phyloP scores from a whole-genome alignment of 2,329 filamentous ascomycete species.

The Chalara sp. region DNA sequence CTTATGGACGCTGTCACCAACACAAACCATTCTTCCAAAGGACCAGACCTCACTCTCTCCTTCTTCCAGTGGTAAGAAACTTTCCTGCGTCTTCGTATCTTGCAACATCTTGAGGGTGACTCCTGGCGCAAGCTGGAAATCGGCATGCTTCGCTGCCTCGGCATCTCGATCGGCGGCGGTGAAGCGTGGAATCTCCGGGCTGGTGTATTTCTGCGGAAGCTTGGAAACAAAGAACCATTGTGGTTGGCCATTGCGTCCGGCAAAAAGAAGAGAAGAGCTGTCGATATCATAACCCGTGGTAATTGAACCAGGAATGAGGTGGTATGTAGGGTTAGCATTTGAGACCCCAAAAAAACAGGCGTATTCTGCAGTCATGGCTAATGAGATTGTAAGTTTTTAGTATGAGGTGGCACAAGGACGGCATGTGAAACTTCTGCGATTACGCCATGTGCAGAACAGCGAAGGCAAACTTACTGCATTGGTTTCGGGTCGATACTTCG shows the following conservation, averaged over 20 bases:
- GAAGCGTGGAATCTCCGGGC: constrained; percentile 13
- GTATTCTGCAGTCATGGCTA: constrained; percentile 19
- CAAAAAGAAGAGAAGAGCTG: constrained; percentile 15
- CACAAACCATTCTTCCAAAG: constrained; percentile 16
- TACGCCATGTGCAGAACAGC: too few relatives aligned
- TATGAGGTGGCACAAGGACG: too few relatives aligned
- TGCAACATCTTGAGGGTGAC: constrained; percentile 12
- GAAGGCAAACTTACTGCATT: too few relatives aligned
- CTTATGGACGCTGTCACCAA: constrained; percentile 21
- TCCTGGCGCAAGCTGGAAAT: constrained; percentile 10
- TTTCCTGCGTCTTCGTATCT: background rate
- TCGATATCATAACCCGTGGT: constrained; percentile 7
- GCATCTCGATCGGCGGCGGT: constrained; percentile 2
- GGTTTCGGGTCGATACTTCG: background rate
- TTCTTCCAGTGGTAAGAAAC: constrained; percentile 14
- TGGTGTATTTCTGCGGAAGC: constrained; percentile 7
- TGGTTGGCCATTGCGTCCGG: constrained; percentile 4
- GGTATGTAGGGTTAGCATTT: background rate
- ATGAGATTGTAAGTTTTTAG: too few relatives aligned
- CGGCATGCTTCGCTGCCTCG: background rate
- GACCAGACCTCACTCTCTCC: constrained; percentile 17
- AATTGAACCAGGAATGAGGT: constrained; percentile 9
- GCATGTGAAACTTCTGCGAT: too few relatives aligned
- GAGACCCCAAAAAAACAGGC: constrained; percentile 16
- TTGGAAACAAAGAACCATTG: constrained; percentile 21